Conservation (phyloP, 2,329 filamentous ascomycete genomes). For the Colletotrichum endophyticum region DNA sequence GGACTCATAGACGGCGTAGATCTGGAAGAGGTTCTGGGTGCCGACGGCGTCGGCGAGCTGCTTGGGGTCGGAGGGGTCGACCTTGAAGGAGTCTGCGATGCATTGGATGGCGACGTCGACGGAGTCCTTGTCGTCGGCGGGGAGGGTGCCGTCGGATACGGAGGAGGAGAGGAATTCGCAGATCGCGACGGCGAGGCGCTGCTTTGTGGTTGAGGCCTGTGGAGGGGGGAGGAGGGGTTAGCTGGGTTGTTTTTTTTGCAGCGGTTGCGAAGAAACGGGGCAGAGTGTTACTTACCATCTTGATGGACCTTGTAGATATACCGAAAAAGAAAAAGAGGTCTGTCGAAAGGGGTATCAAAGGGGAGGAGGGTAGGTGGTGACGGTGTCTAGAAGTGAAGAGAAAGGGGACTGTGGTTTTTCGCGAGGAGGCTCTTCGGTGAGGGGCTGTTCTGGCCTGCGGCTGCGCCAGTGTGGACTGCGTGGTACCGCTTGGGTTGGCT, state of each 20-base stretch:
- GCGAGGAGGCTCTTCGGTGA: neutral
- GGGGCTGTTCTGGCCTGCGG: neutral
- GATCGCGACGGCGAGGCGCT: slow-evolving; percentile 96
- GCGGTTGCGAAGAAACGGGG: neutral
- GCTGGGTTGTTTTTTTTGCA: neutral
- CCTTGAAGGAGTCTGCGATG: slow-evolving; percentile 94
- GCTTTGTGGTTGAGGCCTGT: slow-evolving; percentile 59
- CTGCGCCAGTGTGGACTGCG: neutral
- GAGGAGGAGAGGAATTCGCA: slow-evolving; percentile 92
- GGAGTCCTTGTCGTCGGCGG: slow-evolving; percentile 87
- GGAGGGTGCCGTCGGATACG: slow-evolving; percentile 85
- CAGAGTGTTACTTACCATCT: neutral
- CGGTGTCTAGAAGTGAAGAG: neutral
- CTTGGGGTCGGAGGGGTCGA: slow-evolving; percentile 79
- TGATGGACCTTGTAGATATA: neutral
- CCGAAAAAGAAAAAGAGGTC: neutral
- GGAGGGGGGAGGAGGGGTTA: neutral
- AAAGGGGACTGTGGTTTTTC: neutral
- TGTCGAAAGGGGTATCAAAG: neutral
- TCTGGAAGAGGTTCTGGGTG: slow-evolving; percentile 84
- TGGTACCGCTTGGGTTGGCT: neutral
- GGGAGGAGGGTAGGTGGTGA: neutral
- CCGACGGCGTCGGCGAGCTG: slow-evolving; percentile 80
- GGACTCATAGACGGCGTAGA: slow-evolving; percentile 97
- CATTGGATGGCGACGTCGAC: slow-evolving; percentile 95